Base-by-base conservation (phyloP, 345 rosid genomes). In the Sisymbrium irio region DNA sequence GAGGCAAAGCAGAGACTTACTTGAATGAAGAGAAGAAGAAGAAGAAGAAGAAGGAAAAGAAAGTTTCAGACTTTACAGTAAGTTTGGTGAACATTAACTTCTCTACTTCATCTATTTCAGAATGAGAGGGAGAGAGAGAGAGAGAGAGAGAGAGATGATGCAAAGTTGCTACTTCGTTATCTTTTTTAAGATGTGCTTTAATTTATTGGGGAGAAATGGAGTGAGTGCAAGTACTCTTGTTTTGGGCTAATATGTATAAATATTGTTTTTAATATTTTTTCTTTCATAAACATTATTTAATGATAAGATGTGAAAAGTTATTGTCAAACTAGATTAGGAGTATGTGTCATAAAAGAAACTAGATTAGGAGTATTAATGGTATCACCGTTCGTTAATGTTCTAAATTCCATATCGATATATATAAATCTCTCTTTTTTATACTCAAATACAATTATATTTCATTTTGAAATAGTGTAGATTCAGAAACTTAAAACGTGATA, bases 61-160 rank as follows among this genome's bases (percentile, higher is more conserved):
- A 8, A 49, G 72, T 25, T 73, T 74, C 72, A 75, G 63, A 57
- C 58, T 64, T 71, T 77, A 51, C 47, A 62, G 79, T 72, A 71
- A 65, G 73, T 77, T 75, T 77, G 82, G 81, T 65, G 80, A 75
- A 76, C 88, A 83, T 84, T 87, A 53, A 80, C 67, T 65, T 51
- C 74, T 68, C 76, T 65, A 74, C 67, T 82, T 86, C 84, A 76
- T 60, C 79, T 81, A 55, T 81, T 84, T 82, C 88, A 80, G 83
- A 32, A 49, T 18, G 60, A 47, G 69, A 72, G 68, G 44, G 73
- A 66, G 65, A 79, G 69, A 67, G 25, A 22, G 25, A 22, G 25
- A 22, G 25, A 22, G 25, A 22, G 25, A 22, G 72, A 77, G 66
- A 42, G 72, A 54, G 59, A 69, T 20, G 75, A 63, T 62, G 77